Conservation (phyloP, 371 early-diverging fungal genomes). For the Umbelopsis sp. region DNA sequence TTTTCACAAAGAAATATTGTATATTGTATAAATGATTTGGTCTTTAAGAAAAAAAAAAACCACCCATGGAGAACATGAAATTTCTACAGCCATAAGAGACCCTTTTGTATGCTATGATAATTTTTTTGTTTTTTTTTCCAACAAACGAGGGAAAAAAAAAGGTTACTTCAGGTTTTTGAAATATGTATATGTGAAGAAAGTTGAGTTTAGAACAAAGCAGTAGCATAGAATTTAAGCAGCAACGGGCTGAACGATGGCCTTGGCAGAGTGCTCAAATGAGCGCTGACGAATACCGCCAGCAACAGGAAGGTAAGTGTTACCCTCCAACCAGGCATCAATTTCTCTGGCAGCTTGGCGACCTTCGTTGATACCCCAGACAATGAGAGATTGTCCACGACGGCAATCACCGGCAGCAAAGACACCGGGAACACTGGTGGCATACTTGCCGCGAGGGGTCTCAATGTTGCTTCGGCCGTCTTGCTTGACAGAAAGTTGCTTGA, state of each 20-base stretch:
- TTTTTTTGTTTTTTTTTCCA: too few species aligned
- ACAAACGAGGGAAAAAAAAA: too few species aligned
- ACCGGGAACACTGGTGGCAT: slow-evolving; percentile 75
- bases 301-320: slow-evolving; percentile 70
- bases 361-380: slow-evolving; percentile 98
- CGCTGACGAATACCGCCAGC: slow-evolving; percentile 72
- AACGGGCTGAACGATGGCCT: slow-evolving; percentile 9
- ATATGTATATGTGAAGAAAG: slow-evolving; percentile 16
- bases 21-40: too few species aligned
- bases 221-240: background rate
- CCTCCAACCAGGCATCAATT: slow-evolving; percentile 82
- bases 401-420: slow-evolving; percentile 98
- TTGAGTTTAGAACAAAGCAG: background rate
- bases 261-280: slow-evolving; percentile 28
- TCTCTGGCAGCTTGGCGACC: slow-evolving; percentile 95
- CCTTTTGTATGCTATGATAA: too few species aligned
- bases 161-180: background rate
- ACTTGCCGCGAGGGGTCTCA: slow-evolving; percentile 78
- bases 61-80: too few species aligned
- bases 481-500: slow-evolving; percentile 79
- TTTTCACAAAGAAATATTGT: too few species aligned
- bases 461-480: slow-evolving; percentile 79
- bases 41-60: too few species aligned
- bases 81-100: too few species aligned
- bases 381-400: slow-evolving; percentile 91